Percentiles rank a stretch among this genome's conserved stretches.
phyloP scores from a whole-genome alignment of 2,329 filamentous ascomycete species.

The Xylariaceae sp. region DNA sequence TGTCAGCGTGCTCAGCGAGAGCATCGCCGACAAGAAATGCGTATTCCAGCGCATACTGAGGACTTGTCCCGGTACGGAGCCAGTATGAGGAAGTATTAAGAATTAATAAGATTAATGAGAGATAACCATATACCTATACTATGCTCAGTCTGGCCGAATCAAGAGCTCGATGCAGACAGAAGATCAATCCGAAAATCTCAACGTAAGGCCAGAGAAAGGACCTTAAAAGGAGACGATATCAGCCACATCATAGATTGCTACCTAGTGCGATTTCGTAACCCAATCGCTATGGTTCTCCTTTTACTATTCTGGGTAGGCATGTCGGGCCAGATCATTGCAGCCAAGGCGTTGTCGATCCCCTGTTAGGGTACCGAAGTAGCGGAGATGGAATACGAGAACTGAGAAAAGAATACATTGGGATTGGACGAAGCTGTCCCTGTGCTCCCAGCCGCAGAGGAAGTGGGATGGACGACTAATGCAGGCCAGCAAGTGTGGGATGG shows the following conservation, averaged over 20 bases:
- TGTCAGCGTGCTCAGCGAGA: constrained; percentile 46
- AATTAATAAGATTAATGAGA: constrained; percentile 18
- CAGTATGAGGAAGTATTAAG: constrained; percentile 14
- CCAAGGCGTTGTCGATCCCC: constrained; percentile 7
- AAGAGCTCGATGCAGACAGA: constrained; percentile 2
- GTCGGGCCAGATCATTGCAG: not conserved
- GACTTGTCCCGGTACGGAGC: not conserved
- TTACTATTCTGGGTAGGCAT: not conserved
- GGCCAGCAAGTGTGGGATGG: constrained; percentile 20
- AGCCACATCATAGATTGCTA: not conserved
- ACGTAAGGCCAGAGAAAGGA: not conserved
- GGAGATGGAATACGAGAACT: constrained; percentile 26
- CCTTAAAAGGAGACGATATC: constrained; percentile 16
- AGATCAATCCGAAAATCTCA: not conserved
- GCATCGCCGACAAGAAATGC: constrained; percentile 43
- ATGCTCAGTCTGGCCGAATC: not conserved
- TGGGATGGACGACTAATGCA: constrained; percentile 29
- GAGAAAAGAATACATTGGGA: constrained; percentile 18
- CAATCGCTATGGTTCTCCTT: not conserved
- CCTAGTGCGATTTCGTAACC: not conserved
- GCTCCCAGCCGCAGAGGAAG: constrained; percentile 28
- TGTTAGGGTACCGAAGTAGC: constrained; percentile 20
- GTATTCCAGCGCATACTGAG: constrained; percentile 41
- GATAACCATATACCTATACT: constrained; percentile 9
- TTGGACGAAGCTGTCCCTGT: constrained; percentile 19